These are phyloP conservation scores for Colletotrichum tamarilloi DNA, from an alignment of 2,329 filamentous ascomycete species.

Conservation along the genomic window DNA sequence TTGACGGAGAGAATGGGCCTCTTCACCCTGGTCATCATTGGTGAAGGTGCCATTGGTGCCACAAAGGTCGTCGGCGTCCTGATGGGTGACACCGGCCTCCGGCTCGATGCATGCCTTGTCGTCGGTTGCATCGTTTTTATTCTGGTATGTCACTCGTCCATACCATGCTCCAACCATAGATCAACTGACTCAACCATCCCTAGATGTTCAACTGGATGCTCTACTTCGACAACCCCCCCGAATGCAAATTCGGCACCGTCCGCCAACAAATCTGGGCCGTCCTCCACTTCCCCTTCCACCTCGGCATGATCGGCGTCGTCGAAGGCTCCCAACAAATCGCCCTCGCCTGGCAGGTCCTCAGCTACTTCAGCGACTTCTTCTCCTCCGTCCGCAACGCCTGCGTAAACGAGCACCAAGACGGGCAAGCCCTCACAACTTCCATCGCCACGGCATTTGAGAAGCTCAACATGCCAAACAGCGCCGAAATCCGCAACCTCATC, in stretches of 20 bases:
- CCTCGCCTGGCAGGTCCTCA: constrained; percentile 30
- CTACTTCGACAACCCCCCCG: constrained; percentile 67
- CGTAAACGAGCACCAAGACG: constrained; percentile 17
- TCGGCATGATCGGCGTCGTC: constrained; percentile 65
- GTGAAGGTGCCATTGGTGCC: constrained; percentile 67
- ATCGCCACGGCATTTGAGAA: constrained; percentile 9
- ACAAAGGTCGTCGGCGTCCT: constrained; percentile 52
- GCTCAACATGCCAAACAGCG: constrained; percentile 21
- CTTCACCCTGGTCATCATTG: constrained; percentile 69
- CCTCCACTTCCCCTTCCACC: constrained; percentile 67
- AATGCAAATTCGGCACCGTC: constrained; percentile 60
- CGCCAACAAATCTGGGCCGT: constrained; percentile 63
- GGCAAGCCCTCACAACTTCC: background rate
- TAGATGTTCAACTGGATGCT: constrained; percentile 60
- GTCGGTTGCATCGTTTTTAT: constrained; percentile 34
- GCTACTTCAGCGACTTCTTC: constrained; percentile 21
- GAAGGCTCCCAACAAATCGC: constrained; percentile 63
- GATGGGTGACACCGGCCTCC: constrained; percentile 21
- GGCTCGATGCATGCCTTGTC: constrained; percentile 8
- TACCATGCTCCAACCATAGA: rapidly evolving
- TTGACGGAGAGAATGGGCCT: constrained; percentile 68
- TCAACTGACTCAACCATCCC: background rate
- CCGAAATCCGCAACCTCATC: constrained; percentile 8
- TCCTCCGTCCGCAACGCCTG: constrained; percentile 12
- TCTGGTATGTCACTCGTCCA: constrained; percentile 8